Base-by-base conservation (phyloP, 1,284 basidiomycete species). In the Rhodotorula mucilaginosa region DNA sequence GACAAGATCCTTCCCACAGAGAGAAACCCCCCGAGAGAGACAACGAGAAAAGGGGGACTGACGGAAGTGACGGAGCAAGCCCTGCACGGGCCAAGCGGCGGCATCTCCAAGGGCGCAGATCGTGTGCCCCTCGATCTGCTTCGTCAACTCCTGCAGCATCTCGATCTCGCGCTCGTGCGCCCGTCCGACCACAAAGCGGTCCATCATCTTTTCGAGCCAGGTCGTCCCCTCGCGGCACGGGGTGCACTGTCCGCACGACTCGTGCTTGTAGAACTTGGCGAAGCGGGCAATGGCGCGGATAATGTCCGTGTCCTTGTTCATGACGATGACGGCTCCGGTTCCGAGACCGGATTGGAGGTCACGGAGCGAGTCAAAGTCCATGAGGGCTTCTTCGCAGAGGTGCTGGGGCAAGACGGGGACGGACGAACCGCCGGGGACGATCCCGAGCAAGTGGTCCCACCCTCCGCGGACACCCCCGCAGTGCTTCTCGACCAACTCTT, bases 181-280 rank as follows among this genome's bases (percentile, higher is more conserved):
- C 26, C 93, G 87, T 5, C 96, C 95, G 79, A 92, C 90, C 54
- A 91, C 90, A 78, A 83, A 81, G 65, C 93, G 88, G 81, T 93
- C 87, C 93, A 97, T 97, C 91, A 97, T 96, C 83, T 97, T 96
- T 87, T 90, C 92, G 90, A 97, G 92, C 94, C 94, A 97, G 0
- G 92, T 95, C 4, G 94, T 97, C 61, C 81, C 79, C 65, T 79
- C 79, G 68, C 78, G 68, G 61, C 71, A 74, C 3, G 95, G 95
- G 10, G 96, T 98, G 81, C 95, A 99, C 82, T 98, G 97, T 31
- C 97, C 97, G 79, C 96, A 99, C 7, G 93, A 96, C 82, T 98
- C 97, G 84, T 98, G 96, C 83, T 97, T 97, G 86, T 97, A 97
- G 84, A 97, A 96, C 85, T 91, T 88, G 69, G 93, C 85, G 84